Base-by-base conservation (phyloP, 2,329 filamentous ascomycete species). In the Fusarium buharicum region DNA sequence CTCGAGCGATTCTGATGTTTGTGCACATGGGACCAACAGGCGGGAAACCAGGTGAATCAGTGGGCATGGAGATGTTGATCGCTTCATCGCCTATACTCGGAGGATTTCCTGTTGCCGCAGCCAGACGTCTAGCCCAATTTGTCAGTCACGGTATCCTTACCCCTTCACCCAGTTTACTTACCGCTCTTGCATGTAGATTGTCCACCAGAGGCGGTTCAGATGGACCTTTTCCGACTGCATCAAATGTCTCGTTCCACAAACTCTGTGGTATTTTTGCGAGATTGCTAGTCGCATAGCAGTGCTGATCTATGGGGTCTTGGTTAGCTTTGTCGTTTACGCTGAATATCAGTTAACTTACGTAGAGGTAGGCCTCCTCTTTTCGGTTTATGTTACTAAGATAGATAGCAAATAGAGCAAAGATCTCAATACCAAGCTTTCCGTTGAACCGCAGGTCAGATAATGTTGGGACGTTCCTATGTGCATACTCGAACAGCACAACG, bases 151-250 rank as follows among this genome's bases (percentile, higher is more conserved):
- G 3, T 31, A 16, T 9, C 1, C 3, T 2, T 7, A 5, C 10
- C 2, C 22, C 7, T 3, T 6, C 1, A 6, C 5, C 8, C 8
- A 10, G 2, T 4, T 28, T 4, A 2, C 50, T 28, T 64, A 69
- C 70, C 70, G 58, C 50, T 73, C 71, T 49, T 73, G 71, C 70
- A 72, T 72, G 10, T 72, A 72, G 3, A 72, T 62, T 4, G 70
- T 72, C 70, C 70, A 72, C 67, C 68, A 72, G 14, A 72, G 56
- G 6, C 70, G 64, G 2, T 71, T 72, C 18, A 70, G 59, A 11
- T 72, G 70, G 2, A 70, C 65, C 39, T 62, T 65, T 24, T 70
- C 67, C 6, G 67, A 70, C 37, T 70, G 68, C 60, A 70, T 70
- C 27, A 70, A 30, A 14, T 70, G 67, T 20, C 65, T 61, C 3